Conservation (phyloP, 495 filamentous ascomycete species). For the Terfezia claveryi region DNA sequence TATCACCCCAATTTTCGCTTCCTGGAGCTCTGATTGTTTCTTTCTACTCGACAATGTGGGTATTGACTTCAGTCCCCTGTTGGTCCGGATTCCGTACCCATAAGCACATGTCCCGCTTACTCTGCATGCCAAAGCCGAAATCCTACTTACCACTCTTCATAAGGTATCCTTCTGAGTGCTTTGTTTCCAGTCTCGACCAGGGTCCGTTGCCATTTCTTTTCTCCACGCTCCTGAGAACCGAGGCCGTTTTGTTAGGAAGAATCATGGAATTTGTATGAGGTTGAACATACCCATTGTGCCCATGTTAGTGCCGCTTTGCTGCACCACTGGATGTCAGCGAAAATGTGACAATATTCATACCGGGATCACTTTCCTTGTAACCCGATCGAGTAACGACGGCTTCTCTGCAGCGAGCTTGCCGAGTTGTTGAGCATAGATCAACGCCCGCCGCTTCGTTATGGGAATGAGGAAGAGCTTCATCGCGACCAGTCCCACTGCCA, state of each 20-base stretch:
- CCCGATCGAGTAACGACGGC: constrained; percentile 15
- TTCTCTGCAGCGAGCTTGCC: constrained; percentile 18
- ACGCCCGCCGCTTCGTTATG: constrained; percentile 71
- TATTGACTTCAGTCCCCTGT: constrained; percentile 64
- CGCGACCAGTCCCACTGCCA: constrained; percentile 2
- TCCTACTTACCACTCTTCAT: constrained; percentile 56
- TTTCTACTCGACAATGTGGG: constrained; percentile 54
- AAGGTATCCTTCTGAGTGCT: constrained; percentile 66
- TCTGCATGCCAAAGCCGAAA: background rate
- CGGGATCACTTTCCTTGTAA: constrained; percentile 3
- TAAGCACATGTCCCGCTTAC: background rate
- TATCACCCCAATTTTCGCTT: constrained; percentile 48
- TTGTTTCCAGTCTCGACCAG: constrained; percentile 72
- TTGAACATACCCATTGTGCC: constrained; percentile 11
- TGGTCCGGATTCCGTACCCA: background rate
- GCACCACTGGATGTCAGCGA: background rate
- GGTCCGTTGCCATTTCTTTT: constrained; percentile 66
- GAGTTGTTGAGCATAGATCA: constrained; percentile 77
- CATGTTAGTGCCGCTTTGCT: constrained; percentile 12
- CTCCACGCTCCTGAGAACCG: constrained; percentile 60
- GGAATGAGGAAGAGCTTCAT: constrained; percentile 95
- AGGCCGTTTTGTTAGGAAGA: constrained; percentile 55
- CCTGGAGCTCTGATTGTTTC: constrained; percentile 37
- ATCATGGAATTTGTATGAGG: constrained; percentile 39
- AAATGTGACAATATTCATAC: too few species aligned